A percentile compares a stretch with the other conserved stretches of the same genome.
Evolutionary conservation across 2,329 filamentous ascomycete genomes (phyloP).

Genomic region (Nigrospora osmanthi): DNA sequence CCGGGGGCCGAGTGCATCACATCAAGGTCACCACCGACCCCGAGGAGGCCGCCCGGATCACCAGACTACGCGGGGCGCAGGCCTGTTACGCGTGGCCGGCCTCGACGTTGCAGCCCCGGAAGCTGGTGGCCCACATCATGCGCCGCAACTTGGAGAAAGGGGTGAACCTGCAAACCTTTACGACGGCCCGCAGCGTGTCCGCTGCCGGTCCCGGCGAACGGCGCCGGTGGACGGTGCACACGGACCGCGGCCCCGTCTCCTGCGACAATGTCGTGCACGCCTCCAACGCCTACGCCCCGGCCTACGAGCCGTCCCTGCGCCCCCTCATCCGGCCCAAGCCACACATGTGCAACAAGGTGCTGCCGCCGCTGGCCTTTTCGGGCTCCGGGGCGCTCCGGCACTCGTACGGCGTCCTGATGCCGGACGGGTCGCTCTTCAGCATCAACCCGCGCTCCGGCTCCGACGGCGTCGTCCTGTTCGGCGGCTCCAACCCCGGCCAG

Average conservation of each 20-base stretch:
- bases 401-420: slow-evolving; percentile 21
- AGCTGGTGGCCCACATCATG: slow-evolving; percentile 8
- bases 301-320: slow-evolving; percentile 8
- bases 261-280: slow-evolving; percentile 8
- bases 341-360: slow-evolving; percentile 12
- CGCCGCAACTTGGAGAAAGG: slow-evolving; percentile 2
- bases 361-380: slow-evolving; percentile 2
- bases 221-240: slow-evolving; percentile 5
- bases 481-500: slow-evolving; percentile 22
- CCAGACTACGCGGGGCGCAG: slow-evolving; percentile 5
- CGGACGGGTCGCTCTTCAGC: slow-evolving; percentile 18
- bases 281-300: slow-evolving; percentile 8
- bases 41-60: slow-evolving; percentile 5
- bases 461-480: slow-evolving; percentile 22
- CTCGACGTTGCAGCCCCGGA: slow-evolving; percentile 9
- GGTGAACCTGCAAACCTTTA: slow-evolving; percentile 9
- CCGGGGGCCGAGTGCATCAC: slow-evolving; percentile 7
- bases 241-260: slow-evolving; percentile 5
- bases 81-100: slow-evolving; percentile 10
- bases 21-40: slow-evolving; percentile 9
- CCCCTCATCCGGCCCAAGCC: slow-evolving; percentile 9
- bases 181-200: slow-evolving; percentile 1
- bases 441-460: slow-evolving; percentile 22
- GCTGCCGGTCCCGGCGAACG: not conserved
- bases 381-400: slow-evolving; percentile 10